These are phyloP conservation scores for Fusarium anguioides DNA, from an alignment of 2,329 filamentous ascomycete genomes.

Conservation along the genomic window DNA sequence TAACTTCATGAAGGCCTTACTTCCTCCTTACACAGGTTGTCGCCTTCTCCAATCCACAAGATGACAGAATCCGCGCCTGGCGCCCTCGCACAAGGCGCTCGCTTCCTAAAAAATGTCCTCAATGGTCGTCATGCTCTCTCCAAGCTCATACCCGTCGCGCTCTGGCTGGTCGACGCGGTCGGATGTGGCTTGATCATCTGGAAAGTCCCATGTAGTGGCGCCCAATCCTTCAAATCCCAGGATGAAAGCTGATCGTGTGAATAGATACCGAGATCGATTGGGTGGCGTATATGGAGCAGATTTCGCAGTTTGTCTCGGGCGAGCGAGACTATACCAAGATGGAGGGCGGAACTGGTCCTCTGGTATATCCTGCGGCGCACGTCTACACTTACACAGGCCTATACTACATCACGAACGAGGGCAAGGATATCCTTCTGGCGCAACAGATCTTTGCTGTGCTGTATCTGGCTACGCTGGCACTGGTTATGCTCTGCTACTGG, in stretches of 20 bases:
- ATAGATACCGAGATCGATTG: constrained; percentile 97
- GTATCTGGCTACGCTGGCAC: constrained; percentile 78
- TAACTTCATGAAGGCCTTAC: constrained; percentile 20
- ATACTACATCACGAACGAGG: constrained; percentile 80
- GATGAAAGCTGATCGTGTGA: constrained; percentile 15
- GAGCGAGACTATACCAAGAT: constrained; percentile 91
- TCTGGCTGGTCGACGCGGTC: constrained; percentile 76
- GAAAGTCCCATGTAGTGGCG: constrained; percentile 80
- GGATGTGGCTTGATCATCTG: constrained; percentile 81
- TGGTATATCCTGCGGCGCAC: constrained; percentile 95
- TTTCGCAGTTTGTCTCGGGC: constrained; percentile 80
- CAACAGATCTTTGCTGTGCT: constrained; percentile 84
- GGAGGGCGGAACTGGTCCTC: constrained; percentile 86
- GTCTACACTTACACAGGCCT: constrained; percentile 89
- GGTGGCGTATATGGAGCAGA: constrained; percentile 96
- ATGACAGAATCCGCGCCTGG: constrained; percentile 47
- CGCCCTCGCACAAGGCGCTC: constrained; percentile 43
- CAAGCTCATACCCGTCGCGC: constrained; percentile 64
- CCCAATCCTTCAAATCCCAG: neutral
- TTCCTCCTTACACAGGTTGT: constrained; percentile 21
- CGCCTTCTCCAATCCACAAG: constrained; percentile 7
- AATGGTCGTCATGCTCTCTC: constrained; percentile 63
- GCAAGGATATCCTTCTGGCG: constrained; percentile 80
- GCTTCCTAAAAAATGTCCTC: constrained; percentile 56
- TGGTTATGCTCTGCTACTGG: constrained; percentile 87